These are phyloP conservation scores for Globisporangium rhizosaccharum DNA, from an alignment of 352 stramenopile genomes.

Conservation along the genomic window DNA sequence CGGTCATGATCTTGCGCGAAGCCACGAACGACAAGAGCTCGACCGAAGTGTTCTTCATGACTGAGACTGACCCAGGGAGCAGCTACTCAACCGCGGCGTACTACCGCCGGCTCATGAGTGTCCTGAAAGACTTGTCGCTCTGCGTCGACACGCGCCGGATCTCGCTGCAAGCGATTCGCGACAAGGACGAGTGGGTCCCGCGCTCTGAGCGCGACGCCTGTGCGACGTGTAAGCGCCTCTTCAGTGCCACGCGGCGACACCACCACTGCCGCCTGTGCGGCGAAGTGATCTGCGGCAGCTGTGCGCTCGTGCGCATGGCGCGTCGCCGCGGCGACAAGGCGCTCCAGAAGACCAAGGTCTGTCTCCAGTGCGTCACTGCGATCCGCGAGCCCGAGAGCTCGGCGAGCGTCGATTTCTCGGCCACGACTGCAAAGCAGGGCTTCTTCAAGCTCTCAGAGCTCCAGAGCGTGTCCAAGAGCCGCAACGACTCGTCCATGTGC, in stretches of 20 bases:
- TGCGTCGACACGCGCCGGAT: conserved; percentile 63
- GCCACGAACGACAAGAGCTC: conserved; percentile 28
- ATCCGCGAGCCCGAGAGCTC: conserved; percentile 26
- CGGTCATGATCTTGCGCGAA: conserved; percentile 44
- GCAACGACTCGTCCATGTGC: conserved; percentile 1
- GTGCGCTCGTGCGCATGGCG: conserved; percentile 46
- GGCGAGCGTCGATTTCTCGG: conserved; percentile 3
- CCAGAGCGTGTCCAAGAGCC: not conserved
- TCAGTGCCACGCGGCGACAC: conserved; percentile 49
- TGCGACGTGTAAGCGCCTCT: conserved; percentile 52
- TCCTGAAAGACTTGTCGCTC: conserved; percentile 48
- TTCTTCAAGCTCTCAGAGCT: conserved; percentile 1
- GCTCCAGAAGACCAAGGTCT: conserved; percentile 58
- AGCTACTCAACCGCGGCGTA: conserved; percentile 18
- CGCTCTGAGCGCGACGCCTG: conserved; percentile 41
- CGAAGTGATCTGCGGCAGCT: conserved; percentile 72
- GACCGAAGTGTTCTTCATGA: conserved; percentile 57
- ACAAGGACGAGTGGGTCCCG: conserved; percentile 46
- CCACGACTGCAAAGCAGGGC: not conserved
- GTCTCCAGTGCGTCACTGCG: conserved; percentile 45
- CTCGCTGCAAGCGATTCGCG: conserved; percentile 41
- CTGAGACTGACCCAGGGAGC: conserved; percentile 35
- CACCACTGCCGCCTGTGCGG: conserved; percentile 77
- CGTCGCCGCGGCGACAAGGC: conserved; percentile 23
- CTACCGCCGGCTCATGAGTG: conserved; percentile 47